phyloP scores from a whole-genome alignment of 768 basidiomycete species.

The Coprinellus micaceus region DNA sequence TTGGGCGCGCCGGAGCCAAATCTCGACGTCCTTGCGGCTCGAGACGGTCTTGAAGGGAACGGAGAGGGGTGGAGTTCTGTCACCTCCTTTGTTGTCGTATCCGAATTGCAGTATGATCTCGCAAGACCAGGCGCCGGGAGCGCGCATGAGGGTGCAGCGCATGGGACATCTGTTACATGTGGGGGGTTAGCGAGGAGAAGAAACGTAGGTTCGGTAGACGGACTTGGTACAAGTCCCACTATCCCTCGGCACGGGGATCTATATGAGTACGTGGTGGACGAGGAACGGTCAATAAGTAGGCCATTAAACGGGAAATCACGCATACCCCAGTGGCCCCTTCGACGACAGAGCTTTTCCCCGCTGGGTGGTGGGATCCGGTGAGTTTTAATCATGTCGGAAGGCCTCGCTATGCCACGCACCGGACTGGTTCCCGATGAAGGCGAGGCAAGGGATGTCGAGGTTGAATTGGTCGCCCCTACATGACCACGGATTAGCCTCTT shows the following conservation, averaged over 20 bases:
- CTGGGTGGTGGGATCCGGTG: conserved; percentile 21
- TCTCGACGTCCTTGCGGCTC: conserved; percentile 43
- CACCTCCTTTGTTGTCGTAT: neutral
- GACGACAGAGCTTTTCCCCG: conserved; percentile 58
- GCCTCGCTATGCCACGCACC: too few species aligned
- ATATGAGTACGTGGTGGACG: neutral
- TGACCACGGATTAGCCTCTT: neutral
- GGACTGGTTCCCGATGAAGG: conserved; percentile 55
- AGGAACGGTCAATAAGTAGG: neutral
- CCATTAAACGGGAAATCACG: neutral
- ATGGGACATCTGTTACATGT: conserved; percentile 39
- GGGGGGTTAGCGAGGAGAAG: conserved; percentile 14
- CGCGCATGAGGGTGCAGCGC: conserved; percentile 47
- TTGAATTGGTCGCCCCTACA: conserved; percentile 13
- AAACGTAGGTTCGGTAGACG: neutral
- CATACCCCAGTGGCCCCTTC: conserved; percentile 55
- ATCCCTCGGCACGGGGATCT: conserved; percentile 62
- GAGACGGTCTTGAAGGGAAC: conserved; percentile 41
- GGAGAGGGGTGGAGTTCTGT: neutral
- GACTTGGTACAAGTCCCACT: conserved; percentile 60
- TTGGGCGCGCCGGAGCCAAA: conserved; percentile 56
- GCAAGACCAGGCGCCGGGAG: conserved; percentile 39
- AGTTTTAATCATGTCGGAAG: too few species aligned
- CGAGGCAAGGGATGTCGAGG: conserved; percentile 50
- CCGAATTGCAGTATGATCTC: conserved; percentile 32